A percentile compares a stretch with the other conserved stretches of the same genome.
Evolutionary conservation across 768 basidiomycete species (phyloP).

Genomic region (Termitomyces sp.): DNA sequence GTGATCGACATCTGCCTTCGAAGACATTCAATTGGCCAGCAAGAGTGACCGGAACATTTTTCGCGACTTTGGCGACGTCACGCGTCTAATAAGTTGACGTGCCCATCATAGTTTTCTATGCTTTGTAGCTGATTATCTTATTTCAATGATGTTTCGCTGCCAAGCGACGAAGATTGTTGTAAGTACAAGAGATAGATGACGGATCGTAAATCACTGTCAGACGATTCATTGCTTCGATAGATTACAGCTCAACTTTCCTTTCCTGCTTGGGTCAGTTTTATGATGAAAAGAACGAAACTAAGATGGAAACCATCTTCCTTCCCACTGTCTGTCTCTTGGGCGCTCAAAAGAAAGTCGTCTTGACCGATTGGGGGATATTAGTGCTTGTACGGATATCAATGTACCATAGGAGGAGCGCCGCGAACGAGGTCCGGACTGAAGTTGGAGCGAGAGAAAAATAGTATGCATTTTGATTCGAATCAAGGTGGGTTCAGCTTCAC

Average conservation of each 20-base stretch:
- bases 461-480: not conserved
- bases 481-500: not conserved
- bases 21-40: not conserved
- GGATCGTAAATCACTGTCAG: not conserved
- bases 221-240: not conserved
- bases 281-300: not conserved
- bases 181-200: not conserved
- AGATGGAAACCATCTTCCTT: not conserved
- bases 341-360: not conserved
- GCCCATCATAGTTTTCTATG: not conserved
- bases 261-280: not conserved
- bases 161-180: not conserved
- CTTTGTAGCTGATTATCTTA: not conserved
- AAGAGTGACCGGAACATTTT: not conserved
- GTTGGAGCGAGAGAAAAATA: not conserved
- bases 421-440: not conserved
- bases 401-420: not conserved
- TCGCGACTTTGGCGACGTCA: not conserved
- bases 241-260: not conserved
- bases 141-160: not conserved
- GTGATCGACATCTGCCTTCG: not conserved
- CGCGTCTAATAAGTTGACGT: not conserved
- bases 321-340: not conserved
- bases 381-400: not conserved
- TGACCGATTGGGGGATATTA: not conserved